These are phyloP conservation scores for Aspergillus fumigatiaffinis DNA, from an alignment of 2,329 filamentous ascomycete species.

Conservation along the genomic window DNA sequence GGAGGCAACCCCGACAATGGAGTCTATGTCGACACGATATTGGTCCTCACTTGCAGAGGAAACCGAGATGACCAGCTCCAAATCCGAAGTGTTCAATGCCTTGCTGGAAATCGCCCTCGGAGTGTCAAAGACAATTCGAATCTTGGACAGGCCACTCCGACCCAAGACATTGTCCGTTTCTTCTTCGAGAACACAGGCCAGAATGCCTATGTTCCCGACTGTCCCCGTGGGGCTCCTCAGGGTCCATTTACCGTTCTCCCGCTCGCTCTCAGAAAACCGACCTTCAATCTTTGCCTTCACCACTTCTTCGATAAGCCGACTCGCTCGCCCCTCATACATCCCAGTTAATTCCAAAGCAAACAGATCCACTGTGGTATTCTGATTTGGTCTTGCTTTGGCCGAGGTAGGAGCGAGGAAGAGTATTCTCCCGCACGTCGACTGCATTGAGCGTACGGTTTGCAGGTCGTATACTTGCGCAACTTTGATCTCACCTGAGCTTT, in stretches of 20 bases:
- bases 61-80: conserved; percentile 59
- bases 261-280: conserved; percentile 76
- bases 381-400: conserved; percentile 15
- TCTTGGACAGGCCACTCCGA: conserved; percentile 44
- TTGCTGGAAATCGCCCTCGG: conserved; percentile 27
- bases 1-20: conserved; percentile 66
- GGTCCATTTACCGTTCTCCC: conserved; percentile 77
- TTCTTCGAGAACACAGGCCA: conserved; percentile 45
- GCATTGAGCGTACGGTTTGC: conserved; percentile 64
- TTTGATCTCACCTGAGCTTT: conserved; percentile 60
- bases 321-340: conserved; percentile 71
- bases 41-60: conserved; percentile 62
- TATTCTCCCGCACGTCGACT: conserved; percentile 38
- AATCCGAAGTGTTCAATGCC: conserved; percentile 29
- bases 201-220: conserved; percentile 50
- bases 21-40: conserved; percentile 57
- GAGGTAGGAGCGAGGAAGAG: conserved; percentile 34
- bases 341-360: conserved; percentile 70
- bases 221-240: conserved; percentile 65
- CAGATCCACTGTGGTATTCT: conserved; percentile 40
- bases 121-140: conserved; percentile 36
- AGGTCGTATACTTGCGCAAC: conserved; percentile 72
- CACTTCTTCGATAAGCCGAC: conserved; percentile 77
- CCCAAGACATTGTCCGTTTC: conserved; percentile 43
- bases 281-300: conserved; percentile 82